Conservation (phyloP, 2,329 filamentous ascomycete genomes). For the Hymenoscyphus linearis region DNA sequence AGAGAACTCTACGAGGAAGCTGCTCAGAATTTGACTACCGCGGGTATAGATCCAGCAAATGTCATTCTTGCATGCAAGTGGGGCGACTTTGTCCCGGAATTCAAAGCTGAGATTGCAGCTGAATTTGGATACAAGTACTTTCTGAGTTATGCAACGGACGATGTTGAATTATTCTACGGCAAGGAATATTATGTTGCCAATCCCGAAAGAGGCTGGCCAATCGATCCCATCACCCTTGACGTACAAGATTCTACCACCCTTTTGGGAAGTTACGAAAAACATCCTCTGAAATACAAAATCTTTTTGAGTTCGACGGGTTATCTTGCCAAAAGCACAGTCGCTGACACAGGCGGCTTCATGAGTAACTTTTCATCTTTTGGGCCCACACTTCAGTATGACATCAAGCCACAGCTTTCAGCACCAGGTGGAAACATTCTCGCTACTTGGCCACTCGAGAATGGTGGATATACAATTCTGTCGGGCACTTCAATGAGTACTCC, state of each 20-base stretch:
- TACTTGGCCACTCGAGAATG: slow-evolving; percentile 31
- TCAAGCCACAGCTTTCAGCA: slow-evolving; percentile 27
- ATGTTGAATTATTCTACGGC: not conserved
- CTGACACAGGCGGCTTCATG: slow-evolving; percentile 13
- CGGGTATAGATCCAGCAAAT: not conserved
- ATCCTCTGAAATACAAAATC: slow-evolving; percentile 7
- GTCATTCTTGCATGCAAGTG: not conserved
- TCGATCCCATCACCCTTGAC: not conserved
- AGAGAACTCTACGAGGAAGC: not conserved
- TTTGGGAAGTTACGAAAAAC: slow-evolving; percentile 1
- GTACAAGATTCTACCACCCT: not conserved
- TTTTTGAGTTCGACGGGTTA: slow-evolving; percentile 7
- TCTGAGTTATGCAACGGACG: not conserved
- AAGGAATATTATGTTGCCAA: not conserved
- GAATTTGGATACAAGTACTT: not conserved
- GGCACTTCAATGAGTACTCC: slow-evolving; percentile 37
- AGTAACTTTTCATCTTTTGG: slow-evolving; percentile 22
- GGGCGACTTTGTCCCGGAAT: not conserved
- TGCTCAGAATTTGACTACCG: not conserved
- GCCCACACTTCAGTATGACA: slow-evolving; percentile 11
- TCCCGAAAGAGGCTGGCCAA: not conserved
- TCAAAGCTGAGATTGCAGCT: not conserved
- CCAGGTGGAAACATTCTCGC: slow-evolving; percentile 35
- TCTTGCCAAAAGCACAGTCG: not conserved
- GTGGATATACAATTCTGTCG: slow-evolving; percentile 32